These are phyloP conservation scores for Helenozyma rhizophorensis DNA, from an alignment of 805 yeast genomes.

Conservation along the genomic window DNA sequence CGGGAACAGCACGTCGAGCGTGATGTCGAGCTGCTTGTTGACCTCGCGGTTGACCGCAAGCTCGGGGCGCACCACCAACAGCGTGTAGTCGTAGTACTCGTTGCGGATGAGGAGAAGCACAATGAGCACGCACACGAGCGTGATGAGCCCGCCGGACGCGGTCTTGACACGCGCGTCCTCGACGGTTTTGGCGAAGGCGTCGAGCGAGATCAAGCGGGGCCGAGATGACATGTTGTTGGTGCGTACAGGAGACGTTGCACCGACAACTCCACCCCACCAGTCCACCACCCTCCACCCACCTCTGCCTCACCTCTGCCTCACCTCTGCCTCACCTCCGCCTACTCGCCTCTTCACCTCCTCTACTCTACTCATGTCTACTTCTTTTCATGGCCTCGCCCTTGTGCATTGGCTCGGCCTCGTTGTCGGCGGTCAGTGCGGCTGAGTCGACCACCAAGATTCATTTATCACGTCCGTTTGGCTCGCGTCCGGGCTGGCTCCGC, in stretches of 20 bases:
- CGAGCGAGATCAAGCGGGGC: constrained; percentile 55
- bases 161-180: constrained; percentile 91
- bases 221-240: constrained; percentile 15
- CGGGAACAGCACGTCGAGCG: constrained; percentile 80
- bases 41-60: constrained; percentile 84
- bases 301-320: too few relatives aligned
- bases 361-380: too few relatives aligned
- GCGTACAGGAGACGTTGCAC: constrained; percentile 1
- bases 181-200: constrained; percentile 90
- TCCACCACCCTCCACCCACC: too few relatives aligned
- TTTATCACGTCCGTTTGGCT: too few relatives aligned
- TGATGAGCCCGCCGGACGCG: constrained; percentile 84
- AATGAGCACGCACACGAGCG: constrained; percentile 61
- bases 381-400: too few relatives aligned
- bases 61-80: constrained; percentile 70
- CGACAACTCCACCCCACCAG: too few relatives aligned
- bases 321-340: too few relatives aligned
- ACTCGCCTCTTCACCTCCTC: too few relatives aligned
- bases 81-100: constrained; percentile 74
- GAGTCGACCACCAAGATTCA: too few relatives aligned
- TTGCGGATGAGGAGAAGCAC: constrained; percentile 59
- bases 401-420: too few relatives aligned
- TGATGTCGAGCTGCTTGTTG: constrained; percentile 69
- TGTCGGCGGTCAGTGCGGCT: too few relatives aligned
- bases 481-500: too few relatives aligned